Percentiles rank a stretch among this genome's conserved stretches.
These are phyloP conservation scores for Petunia hybrid DNA, from an alignment of 305 asterid genomes.

Conservation along the genomic window DNA sequence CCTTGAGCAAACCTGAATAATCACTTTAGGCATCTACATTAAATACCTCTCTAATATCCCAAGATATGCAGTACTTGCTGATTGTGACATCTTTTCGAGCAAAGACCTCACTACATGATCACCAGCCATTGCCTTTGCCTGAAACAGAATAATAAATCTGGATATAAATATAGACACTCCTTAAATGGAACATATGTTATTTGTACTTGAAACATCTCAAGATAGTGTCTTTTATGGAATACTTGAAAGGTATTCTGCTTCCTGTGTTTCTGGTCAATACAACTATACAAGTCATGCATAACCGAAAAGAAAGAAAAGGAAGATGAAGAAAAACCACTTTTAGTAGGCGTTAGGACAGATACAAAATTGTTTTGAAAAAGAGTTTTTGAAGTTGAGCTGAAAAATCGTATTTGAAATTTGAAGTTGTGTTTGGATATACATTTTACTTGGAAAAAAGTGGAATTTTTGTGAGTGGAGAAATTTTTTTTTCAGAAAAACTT, in stretches of 20 bases:
- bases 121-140: slow-evolving; percentile 99
- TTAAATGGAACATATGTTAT: not conserved
- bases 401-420: too few species aligned
- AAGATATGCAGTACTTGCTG: slow-evolving; percentile 93
- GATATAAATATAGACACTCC: not conserved
- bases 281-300: slow-evolving; percentile 2
- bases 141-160: slow-evolving; percentile 30
- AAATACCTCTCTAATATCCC: slow-evolving; percentile 91
- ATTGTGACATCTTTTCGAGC: slow-evolving; percentile 90
- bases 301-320: not conserved
- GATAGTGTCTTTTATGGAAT: not conserved
- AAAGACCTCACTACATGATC: slow-evolving; percentile 92
- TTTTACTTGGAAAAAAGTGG: too few species aligned
- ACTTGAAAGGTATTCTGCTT: not conserved
- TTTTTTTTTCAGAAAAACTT: too few species aligned
- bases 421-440: too few species aligned
- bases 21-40: not conserved
- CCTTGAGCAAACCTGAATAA: slow-evolving; percentile 22
- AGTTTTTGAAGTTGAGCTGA: too few species aligned
- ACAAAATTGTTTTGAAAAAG: too few species aligned
- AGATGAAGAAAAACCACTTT: not conserved
- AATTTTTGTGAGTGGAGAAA: too few species aligned
- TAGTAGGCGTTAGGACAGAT: too few species aligned
- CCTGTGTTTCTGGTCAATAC: not conserved
- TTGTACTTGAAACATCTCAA: not conserved